Evolutionary conservation across 1,284 basidiomycete species (phyloP).

Genomic region (Puccinia triticina): DNA sequence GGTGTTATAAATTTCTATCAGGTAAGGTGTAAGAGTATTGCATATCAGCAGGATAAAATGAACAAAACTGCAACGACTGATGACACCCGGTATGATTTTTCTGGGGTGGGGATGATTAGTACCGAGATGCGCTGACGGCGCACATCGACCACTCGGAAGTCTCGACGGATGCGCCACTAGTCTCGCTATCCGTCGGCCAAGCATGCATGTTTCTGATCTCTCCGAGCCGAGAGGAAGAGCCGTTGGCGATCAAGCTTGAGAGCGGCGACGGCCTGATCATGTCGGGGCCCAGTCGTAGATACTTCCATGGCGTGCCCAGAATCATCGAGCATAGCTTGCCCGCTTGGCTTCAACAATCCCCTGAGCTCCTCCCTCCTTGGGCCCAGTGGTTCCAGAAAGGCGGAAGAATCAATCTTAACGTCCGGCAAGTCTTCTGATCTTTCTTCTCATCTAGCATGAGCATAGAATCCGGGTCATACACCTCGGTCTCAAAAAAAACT

Average conservation of each 20-base stretch:
- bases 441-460: not conserved
- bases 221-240: conserved; percentile 25
- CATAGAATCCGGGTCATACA: no score
- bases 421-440: conserved; percentile 46
- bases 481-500: no score
- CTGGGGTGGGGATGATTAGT: not conserved
- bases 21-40: not conserved
- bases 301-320: conserved; percentile 42
- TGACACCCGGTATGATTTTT: no score
- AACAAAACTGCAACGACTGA: no score
- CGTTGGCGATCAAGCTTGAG: conserved; percentile 34
- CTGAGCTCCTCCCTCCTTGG: not conserved
- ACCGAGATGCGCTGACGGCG: conserved; percentile 40
- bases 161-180: conserved; percentile 29
- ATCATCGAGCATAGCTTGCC: conserved; percentile 45
- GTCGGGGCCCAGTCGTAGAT: conserved; percentile 33
- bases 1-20: conserved; percentile 49
- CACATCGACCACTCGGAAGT: conserved; percentile 49
- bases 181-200: conserved; percentile 38
- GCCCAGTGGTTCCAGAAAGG: conserved; percentile 24
- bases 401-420: conserved; percentile 41
- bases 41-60: not conserved
- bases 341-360: conserved; percentile 7
- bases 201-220: conserved; percentile 37
- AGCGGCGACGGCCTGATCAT: conserved; percentile 49